phyloP scores from a whole-genome alignment of 176 grass and related monocot genomes.

The Triticum monococcum region DNA sequence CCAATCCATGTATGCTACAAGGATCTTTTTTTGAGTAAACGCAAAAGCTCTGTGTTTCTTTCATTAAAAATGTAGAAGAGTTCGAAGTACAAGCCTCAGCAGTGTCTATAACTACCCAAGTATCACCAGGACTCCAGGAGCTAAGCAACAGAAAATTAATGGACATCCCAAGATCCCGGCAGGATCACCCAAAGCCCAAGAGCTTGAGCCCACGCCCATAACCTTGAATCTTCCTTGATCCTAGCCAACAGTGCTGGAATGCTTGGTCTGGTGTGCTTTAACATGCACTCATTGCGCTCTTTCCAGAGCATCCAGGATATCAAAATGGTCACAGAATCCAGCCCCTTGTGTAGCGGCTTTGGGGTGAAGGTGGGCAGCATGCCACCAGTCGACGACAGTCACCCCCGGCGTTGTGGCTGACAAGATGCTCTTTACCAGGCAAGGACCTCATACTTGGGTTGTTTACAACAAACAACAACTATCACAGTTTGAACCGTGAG shows the following conservation, averaged over 20 bases:
- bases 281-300: not conserved
- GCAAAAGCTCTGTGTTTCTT: not conserved
- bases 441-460: not conserved
- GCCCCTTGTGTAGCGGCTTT: too few relatives aligned
- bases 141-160: not conserved
- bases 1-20: not conserved
- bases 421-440: not conserved
- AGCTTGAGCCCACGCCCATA: not conserved
- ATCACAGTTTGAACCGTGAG: not conserved
- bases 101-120: not conserved
- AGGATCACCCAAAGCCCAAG: not conserved
- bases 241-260: not conserved
- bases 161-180: not conserved
- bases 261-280: not conserved
- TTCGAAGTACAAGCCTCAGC: not conserved
- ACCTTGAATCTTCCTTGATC: too few relatives aligned
- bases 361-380: too few relatives aligned
- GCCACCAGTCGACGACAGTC: not conserved
- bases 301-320: not conserved
- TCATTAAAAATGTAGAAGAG: not conserved
- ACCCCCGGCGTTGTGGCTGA: not conserved
- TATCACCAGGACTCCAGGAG: not conserved
- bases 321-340: not conserved
- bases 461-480: not conserved
- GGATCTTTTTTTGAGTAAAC: not conserved